These are phyloP conservation scores for Populus tremula DNA, from an alignment of 345 rosid species.

Conservation along the genomic window DNA sequence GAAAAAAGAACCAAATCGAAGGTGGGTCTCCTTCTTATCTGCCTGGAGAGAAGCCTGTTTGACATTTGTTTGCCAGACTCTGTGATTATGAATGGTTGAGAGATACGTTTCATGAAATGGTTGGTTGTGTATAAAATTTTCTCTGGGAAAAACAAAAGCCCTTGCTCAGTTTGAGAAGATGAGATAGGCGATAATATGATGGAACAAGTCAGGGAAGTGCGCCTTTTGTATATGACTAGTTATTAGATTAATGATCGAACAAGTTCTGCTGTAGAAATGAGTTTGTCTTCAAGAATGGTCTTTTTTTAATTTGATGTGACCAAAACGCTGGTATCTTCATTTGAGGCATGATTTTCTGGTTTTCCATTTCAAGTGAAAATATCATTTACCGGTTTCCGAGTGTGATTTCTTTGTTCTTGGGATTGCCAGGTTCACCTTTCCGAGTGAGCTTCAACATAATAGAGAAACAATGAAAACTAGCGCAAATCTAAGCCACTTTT, in stretches of 20 bases:
- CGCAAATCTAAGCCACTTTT: neutral
- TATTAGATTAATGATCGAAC: conserved; percentile 20
- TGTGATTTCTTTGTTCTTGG: too few species aligned
- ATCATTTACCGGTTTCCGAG: too few species aligned
- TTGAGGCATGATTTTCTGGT: too few species aligned
- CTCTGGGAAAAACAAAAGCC: conserved; percentile 14
- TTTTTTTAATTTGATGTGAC: too few species aligned
- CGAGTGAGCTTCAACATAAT: too few species aligned
- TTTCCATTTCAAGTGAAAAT: too few species aligned
- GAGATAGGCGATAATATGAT: conserved; percentile 16
- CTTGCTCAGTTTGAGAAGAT: conserved; percentile 10
- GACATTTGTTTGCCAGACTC: conserved; percentile 24
- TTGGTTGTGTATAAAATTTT: conserved; percentile 32
- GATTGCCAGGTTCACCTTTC: too few species aligned
- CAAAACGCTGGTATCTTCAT: too few species aligned
- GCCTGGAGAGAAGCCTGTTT: conserved; percentile 68
- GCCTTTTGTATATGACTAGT: conserved; percentile 22
- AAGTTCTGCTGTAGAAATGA: conserved; percentile 14
- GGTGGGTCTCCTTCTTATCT: conserved; percentile 81
- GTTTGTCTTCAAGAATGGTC: neutral
- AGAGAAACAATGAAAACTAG: neutral
- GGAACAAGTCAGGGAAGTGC: conserved; percentile 13
- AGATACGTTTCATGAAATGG: conserved; percentile 5
- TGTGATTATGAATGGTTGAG: conserved; percentile 34
- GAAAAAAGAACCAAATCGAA: conserved; percentile 77